Conservation (phyloP, 257 asterid species). For the Verbascum thapsus region DNA sequence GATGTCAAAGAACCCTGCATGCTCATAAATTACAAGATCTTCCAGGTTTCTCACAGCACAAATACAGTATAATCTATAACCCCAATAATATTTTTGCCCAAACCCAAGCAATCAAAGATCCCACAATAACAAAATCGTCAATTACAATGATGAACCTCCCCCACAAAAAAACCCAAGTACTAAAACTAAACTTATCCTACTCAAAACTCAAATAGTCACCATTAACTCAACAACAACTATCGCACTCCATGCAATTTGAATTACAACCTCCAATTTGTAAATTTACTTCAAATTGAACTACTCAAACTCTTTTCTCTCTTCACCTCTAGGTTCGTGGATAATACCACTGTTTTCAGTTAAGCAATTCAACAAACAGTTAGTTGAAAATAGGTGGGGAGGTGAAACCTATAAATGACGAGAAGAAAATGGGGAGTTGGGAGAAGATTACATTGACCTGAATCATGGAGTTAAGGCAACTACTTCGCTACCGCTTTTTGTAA, state of each 20-base stretch:
- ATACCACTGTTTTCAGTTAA: neutral
- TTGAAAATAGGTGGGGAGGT: slow-evolving; percentile 24
- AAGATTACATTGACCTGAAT: slow-evolving; percentile 63
- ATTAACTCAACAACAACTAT: neutral
- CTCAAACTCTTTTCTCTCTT: slow-evolving; percentile 1
- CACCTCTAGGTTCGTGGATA: slow-evolving; percentile 16
- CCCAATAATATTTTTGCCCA: slow-evolving; percentile 14
- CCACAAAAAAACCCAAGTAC: slow-evolving; percentile 25
- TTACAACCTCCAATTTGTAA: slow-evolving; percentile 12
- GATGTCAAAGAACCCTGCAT: slow-evolving; percentile 31
- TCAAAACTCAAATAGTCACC: too few species aligned
- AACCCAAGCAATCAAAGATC: slow-evolving; percentile 21
- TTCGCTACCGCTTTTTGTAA: slow-evolving; percentile 22
- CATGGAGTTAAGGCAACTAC: slow-evolving; percentile 49
- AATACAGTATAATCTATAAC: neutral
- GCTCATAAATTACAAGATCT: slow-evolving; percentile 35
- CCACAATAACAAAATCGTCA: slow-evolving; percentile 12
- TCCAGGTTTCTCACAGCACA: slow-evolving; percentile 21
- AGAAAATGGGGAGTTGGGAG: slow-evolving; percentile 27
- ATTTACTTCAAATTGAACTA: slow-evolving; percentile 11
- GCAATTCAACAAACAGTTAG: slow-evolving; percentile 28
- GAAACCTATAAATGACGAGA: slow-evolving; percentile 14
- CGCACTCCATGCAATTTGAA: neutral
- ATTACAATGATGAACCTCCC: slow-evolving; percentile 22
- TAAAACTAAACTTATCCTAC: too few species aligned